phyloP scores from a whole-genome alignment of 495 filamentous ascomycete genomes.

The Daldinia childiae region DNA sequence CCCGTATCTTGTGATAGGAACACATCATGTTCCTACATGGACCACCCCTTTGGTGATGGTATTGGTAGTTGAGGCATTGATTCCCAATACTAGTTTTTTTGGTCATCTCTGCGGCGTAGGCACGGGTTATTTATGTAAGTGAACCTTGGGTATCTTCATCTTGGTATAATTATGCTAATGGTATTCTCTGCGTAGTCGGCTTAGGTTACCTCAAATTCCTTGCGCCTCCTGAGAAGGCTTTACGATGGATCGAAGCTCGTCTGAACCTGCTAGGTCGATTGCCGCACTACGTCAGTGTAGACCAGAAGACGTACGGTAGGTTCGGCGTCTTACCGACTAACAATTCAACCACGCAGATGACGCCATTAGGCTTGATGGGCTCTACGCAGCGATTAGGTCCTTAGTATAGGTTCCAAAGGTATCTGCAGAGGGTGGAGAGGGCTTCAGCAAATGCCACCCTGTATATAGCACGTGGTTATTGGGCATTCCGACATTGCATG shows the following conservation, averaged over 20 bases:
- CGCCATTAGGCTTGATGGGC: slow-evolving; percentile 68
- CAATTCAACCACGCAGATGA: slow-evolving; percentile 53
- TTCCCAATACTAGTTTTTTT: slow-evolving; percentile 82
- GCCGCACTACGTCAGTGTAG: slow-evolving; percentile 89
- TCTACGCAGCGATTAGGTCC: slow-evolving; percentile 72
- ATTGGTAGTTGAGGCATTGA: slow-evolving; percentile 72
- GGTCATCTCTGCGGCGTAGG: slow-evolving; percentile 84
- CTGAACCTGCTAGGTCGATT: slow-evolving; percentile 81
- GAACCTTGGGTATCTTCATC: not conserved
- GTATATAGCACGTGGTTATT: slow-evolving; percentile 31
- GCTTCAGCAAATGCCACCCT: slow-evolving; percentile 13
- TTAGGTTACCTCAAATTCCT: slow-evolving; percentile 86
- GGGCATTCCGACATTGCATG: slow-evolving; percentile 31
- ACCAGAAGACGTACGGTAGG: slow-evolving; percentile 96
- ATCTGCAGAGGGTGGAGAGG: not conserved
- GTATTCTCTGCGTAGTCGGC: slow-evolving; percentile 63
- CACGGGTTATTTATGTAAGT: slow-evolving; percentile 87
- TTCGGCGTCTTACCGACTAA: slow-evolving; percentile 84
- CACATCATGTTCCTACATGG: slow-evolving; percentile 88
- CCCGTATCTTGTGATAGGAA: slow-evolving; percentile 77
- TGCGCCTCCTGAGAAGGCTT: slow-evolving; percentile 79
- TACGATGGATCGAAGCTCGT: slow-evolving; percentile 86
- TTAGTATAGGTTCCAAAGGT: slow-evolving; percentile 39
- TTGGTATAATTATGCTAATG: slow-evolving; percentile 4
- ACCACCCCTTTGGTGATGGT: slow-evolving; percentile 81